These are phyloP conservation scores for Cytospora mali DNA, from an alignment of 2,329 filamentous ascomycete genomes.

Conservation along the genomic window DNA sequence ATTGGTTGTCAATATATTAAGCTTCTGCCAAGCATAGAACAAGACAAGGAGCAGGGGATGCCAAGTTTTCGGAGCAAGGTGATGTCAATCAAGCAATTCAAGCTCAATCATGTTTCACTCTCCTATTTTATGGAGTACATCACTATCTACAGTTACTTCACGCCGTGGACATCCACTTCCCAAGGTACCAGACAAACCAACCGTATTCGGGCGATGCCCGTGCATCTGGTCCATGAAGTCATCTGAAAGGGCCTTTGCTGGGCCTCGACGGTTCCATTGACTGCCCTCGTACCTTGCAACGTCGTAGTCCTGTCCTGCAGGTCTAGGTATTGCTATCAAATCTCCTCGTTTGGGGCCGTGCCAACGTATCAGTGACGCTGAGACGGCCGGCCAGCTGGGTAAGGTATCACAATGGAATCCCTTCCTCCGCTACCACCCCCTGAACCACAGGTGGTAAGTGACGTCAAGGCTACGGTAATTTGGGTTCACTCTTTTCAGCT, in stretches of 20 bases:
- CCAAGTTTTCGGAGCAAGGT: background rate
- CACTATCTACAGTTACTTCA: background rate
- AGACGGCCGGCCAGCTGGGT: background rate
- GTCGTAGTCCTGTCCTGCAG: background rate
- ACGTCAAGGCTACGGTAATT: constrained; percentile 1
- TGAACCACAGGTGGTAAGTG: constrained; percentile 1
- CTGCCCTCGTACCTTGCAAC: background rate
- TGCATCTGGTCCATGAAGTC: background rate
- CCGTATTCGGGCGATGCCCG: background rate
- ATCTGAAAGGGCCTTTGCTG: background rate
- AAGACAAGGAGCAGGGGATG: background rate
- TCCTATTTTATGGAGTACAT: background rate
- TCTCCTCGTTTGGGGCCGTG: background rate
- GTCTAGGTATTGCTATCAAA: background rate
- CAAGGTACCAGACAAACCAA: background rate
- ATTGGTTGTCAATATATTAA: background rate
- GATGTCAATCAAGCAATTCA: background rate
- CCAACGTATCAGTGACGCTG: background rate
- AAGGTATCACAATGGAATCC: background rate
- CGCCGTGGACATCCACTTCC: background rate
- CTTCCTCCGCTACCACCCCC: background rate
- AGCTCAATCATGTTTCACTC: constrained; percentile 1
- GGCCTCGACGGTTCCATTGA: background rate
- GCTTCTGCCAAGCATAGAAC: background rate
- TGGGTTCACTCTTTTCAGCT: background rate